Base-by-base conservation (phyloP, 495 filamentous ascomycete genomes). In the Aspergillus nanangensis region DNA sequence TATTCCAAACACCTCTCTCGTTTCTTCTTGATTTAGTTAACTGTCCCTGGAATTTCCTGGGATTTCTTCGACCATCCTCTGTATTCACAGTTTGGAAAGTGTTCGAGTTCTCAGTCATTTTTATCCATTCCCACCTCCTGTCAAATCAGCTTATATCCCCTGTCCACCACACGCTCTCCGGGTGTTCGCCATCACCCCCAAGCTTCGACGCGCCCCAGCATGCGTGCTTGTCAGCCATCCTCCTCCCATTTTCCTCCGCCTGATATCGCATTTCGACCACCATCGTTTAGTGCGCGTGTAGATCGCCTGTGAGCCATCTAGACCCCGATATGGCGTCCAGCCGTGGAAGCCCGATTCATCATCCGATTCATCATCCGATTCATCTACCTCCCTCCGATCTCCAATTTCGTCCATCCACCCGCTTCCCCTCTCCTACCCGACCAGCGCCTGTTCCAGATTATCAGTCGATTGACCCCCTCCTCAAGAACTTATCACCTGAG, bases 401-500 rank as follows among this genome's bases (percentile, higher is more conserved):
- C n/a, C 57, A 52, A 32, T 47, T 34, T 8, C 22, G 52, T 14
- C 58, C 57, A 41, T 21, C 17, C 7, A 52, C 62, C 8, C 58
- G 56, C 13, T 51, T 57, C 38, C 52, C 55, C 25, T 63, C 58
- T 18, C 56, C 63, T 4, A 57, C 57, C 22, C 55, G 59, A 44
- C 56, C 39, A 11, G 53, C 52, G 8, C 42, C 53, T 11, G n/a
- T n/a, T n/a, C 57, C 57, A 5, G 41, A 63, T 36, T 70, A 61
- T 44, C 56, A 65, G 25, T 49, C 58, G 29, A 46, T 69, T 17
- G 76, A 80, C 38, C 77, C 78, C 47, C 57, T 82, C 2, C 70
- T 82, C 20, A 60, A 67, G 35, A 76, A 74, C 44, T 56, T 81
- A 4, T 80, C 78, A 5, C 76, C 79, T 11, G 65, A 78, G 44